These are phyloP conservation scores for Lathyrus tuberosus DNA, from an alignment of 306 rosid species.

Conservation along the genomic window DNA sequence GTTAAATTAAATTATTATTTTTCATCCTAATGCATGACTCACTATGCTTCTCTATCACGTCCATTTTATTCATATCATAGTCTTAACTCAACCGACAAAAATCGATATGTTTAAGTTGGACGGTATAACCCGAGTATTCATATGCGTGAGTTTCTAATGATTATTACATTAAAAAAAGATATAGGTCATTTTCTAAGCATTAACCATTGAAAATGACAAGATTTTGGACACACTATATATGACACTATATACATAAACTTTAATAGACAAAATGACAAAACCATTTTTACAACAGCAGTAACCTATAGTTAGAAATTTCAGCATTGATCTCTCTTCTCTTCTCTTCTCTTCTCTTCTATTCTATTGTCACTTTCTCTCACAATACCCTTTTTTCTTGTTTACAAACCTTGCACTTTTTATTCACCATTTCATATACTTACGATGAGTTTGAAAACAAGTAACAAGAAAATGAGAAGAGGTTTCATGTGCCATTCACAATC, in stretches of 20 bases:
- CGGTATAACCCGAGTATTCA: too few relatives aligned
- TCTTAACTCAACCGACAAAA: too few relatives aligned
- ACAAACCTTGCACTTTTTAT: not conserved
- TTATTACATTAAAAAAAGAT: slow-evolving; percentile 20
- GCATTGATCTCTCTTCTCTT: slow-evolving; percentile 37
- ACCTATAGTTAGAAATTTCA: slow-evolving; percentile 52
- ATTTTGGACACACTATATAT: slow-evolving; percentile 42
- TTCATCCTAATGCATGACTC: slow-evolving; percentile 30
- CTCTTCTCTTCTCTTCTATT: slow-evolving; percentile 28
- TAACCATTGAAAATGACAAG: slow-evolving; percentile 59
- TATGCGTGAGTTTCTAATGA: too few relatives aligned
- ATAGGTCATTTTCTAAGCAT: slow-evolving; percentile 43
- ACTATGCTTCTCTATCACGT: slow-evolving; percentile 14
- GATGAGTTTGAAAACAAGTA: slow-evolving; percentile 49
- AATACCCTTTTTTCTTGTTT: not conserved
- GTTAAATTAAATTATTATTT: too few relatives aligned
- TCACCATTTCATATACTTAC: not conserved
- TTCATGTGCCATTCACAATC: slow-evolving; percentile 80
- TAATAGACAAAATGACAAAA: slow-evolving; percentile 40
- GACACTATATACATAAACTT: slow-evolving; percentile 37
- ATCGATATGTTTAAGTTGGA: too few relatives aligned
- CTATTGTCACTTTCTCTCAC: slow-evolving; percentile 40
- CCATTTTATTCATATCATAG: slow-evolving; percentile 27
- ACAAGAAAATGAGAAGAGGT: slow-evolving; percentile 50
- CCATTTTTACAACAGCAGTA: slow-evolving; percentile 24